Evolutionary conservation across 768 basidiomycete genomes (phyloP), one percentile per base, ranked within the genome.

Genomic region (Symmetrospora coprosmae): DNA sequence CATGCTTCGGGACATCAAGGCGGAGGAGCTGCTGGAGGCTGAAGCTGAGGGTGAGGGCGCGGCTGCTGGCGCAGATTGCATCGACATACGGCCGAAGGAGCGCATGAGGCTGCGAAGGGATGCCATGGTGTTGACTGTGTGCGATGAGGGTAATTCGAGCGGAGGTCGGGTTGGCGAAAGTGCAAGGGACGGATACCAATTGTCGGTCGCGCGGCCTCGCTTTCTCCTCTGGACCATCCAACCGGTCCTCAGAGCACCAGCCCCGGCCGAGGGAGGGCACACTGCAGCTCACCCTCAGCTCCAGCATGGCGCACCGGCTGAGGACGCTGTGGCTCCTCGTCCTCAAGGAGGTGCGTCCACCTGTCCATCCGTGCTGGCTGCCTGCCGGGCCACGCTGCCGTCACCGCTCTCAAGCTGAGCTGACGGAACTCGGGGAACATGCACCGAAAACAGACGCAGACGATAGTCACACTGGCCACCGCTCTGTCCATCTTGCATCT

Each of bases 401-500:
- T n/a, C n/a, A n/a, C n/a, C n/a, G n/a, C n/a, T n/a, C n/a, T n/a
- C n/a, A n/a, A n/a, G n/a, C n/a, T n/a, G n/a, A n/a, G n/a, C n/a
- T n/a, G n/a, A n/a, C n/a, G n/a, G n/a, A n/a, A n/a, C n/a, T n/a
- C n/a, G n/a, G n/a, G n/a, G n/a, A n/a, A n/a, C n/a, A n/a, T n/a
- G n/a, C n/a, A n/a, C n/a, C n/a, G n/a, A n/a, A n/a, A n/a, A n/a
- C 56, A 62, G 61, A 62, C 61, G 8, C 61, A 62, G 25, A 59
- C 61, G 2, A 62, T 62, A 28, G 61, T 62, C 21, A 62, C 61
- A 27, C 51, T 52, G 16, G 37, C 69, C 6, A 74, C 73, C 1
- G 69, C 70, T 4, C 37, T 71, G 17, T 63, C 67, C 8, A 63
- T 74, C 34, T 38, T 74, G 9, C 71, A 67, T 25, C 72, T 74